phyloP scores from a whole-genome alignment of 805 yeast genomes.

The Kuraishia piskuri region DNA sequence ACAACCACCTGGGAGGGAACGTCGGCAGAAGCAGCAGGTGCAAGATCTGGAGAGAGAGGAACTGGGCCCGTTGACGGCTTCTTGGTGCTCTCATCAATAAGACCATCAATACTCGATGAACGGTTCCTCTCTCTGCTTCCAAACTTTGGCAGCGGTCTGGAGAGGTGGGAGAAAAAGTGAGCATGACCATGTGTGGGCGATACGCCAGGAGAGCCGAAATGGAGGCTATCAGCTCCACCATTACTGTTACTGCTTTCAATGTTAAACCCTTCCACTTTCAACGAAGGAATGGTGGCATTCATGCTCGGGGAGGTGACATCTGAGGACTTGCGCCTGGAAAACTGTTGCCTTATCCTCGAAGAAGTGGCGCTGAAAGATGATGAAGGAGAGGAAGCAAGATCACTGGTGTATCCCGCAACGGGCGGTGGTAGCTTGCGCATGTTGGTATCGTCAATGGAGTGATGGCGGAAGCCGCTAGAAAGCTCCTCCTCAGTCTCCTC shows the following conservation, averaged over 20 bases:
- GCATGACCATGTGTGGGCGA: not conserved
- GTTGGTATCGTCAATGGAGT: not conserved
- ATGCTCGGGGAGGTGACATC: not conserved
- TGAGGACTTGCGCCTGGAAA: not conserved
- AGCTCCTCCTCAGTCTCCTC: not conserved
- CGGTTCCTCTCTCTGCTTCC: not conserved
- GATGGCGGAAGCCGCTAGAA: not conserved
- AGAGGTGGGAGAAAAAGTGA: not conserved
- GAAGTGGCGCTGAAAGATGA: not conserved
- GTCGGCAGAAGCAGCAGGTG: not conserved
- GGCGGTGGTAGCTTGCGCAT: not conserved
- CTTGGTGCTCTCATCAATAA: not conserved
- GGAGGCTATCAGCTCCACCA: not conserved
- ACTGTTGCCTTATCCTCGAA: not conserved
- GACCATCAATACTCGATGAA: constrained; percentile 1
- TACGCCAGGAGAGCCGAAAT: not conserved
- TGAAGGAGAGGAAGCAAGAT: not conserved
- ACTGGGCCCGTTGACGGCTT: not conserved
- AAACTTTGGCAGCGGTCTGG: not conserved
- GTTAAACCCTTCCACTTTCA: not conserved
- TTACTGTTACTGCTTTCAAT: not conserved
- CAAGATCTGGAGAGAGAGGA: not conserved
- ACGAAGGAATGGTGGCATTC: not conserved
- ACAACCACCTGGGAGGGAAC: not conserved
- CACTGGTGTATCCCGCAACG: not conserved